Conservation (phyloP, 805 yeast genomes). For the Suhomyces sp. region DNA sequence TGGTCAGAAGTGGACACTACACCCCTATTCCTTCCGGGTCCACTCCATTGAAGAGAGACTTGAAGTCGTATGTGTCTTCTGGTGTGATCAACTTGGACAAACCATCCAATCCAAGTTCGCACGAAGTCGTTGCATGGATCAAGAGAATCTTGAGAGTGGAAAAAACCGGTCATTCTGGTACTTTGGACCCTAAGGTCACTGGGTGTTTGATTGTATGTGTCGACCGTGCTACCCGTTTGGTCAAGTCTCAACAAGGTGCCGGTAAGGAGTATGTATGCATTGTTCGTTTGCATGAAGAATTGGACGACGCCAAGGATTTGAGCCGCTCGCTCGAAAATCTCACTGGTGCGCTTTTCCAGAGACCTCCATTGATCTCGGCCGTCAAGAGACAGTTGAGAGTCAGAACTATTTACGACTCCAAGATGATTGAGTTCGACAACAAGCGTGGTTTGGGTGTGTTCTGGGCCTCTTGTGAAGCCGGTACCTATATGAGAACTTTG, state of each 20-base stretch:
- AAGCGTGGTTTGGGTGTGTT: slow-evolving; percentile 96
- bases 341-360: slow-evolving; percentile 98
- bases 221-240: slow-evolving; percentile 96
- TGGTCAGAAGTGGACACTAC: slow-evolving; percentile 95
- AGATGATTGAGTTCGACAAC: slow-evolving; percentile 92
- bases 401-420: slow-evolving; percentile 95
- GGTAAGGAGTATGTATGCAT: slow-evolving; percentile 99
- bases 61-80: slow-evolving; percentile 82
- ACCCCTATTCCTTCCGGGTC: slow-evolving; percentile 97
- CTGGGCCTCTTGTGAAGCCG: slow-evolving; percentile 99
- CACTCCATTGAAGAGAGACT: slow-evolving; percentile 91
- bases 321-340: slow-evolving; percentile 86
- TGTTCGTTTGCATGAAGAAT: slow-evolving; percentile 89
- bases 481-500: slow-evolving; percentile 98
- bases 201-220: slow-evolving; percentile 98
- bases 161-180: slow-evolving; percentile 99
- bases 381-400: slow-evolving; percentile 99
- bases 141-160: slow-evolving; percentile 93
- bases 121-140: slow-evolving; percentile 99
- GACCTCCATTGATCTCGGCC: slow-evolving; percentile 98
- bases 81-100: slow-evolving; percentile 98
- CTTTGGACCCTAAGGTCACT: slow-evolving; percentile 97
- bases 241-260: slow-evolving; percentile 98
- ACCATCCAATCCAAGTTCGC: slow-evolving; percentile 97
- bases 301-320: slow-evolving; percentile 86